Evolutionary conservation across 441 rosid species (phyloP), one percentile per base, ranked within the genome.

Genomic region (Manihot esculenta): DNA sequence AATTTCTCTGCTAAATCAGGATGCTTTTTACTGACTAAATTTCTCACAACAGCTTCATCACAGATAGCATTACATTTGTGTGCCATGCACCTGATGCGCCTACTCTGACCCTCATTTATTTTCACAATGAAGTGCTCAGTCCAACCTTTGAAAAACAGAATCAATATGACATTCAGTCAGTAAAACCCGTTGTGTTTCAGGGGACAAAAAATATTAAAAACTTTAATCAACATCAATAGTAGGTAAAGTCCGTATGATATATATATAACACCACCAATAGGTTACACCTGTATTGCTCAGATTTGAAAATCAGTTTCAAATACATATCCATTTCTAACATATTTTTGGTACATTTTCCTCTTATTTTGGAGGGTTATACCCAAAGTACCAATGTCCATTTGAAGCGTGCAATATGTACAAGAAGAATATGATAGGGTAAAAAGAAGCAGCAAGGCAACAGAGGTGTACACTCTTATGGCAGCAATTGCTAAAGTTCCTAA

Each of bases 71-170:
- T 78, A 76, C 91, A 89, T 71, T 76, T 82, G 79, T 86, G 84
- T 54, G 91, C 88, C 95, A 89, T 85, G 83, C 95, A 89, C 73
- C 76, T 76, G 64, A 89, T 89, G 42, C 92, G 87, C 84, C 73
- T 86, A 76, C 92, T 89, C 76, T 87, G 92, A 42, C 91, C 91
- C 80, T 85, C 92, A 65, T 85, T 89, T 75, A 89, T 87, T 80
- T 86, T 85, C 70, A 89, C 89, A 71, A 87, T 78, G 62, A 89
- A 89, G 80, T 89, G 95, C 74, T 81, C 86, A 11, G 91, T 86
- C 95, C 95, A 89, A 70, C 95, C 95, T 86, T 68, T 48, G 44
- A 76, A 76, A 69, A 47, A 24, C 42, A 59, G 64, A 64, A 51
- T 24, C 20, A 61, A 11, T 11, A 62, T 50, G 62, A 53, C 13